phyloP scores from a whole-genome alignment of 345 rosid genomes.

The Passiflora organensis region DNA sequence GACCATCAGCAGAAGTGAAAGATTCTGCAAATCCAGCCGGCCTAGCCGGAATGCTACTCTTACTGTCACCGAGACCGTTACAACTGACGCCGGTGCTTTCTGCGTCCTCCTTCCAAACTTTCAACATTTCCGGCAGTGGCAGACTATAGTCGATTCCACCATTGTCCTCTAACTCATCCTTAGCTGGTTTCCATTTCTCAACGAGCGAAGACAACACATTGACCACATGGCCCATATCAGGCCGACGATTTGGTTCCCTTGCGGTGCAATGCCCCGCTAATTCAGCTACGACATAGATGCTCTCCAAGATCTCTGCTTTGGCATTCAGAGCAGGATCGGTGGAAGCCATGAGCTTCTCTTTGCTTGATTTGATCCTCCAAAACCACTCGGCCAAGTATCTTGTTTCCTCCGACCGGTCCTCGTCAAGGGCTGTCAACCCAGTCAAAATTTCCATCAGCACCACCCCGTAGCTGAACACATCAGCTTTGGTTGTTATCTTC shows the following conservation, averaged over 20 bases:
- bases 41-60: constrained; percentile 35
- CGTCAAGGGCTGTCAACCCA: constrained; percentile 55
- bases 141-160: constrained; percentile 30
- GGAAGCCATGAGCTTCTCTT: constrained; percentile 33
- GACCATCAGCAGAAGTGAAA: constrained; percentile 37
- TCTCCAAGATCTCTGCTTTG: constrained; percentile 30
- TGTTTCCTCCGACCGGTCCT: constrained; percentile 63
- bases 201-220: constrained; percentile 36
- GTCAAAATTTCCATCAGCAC: constrained; percentile 32
- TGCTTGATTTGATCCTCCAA: constrained; percentile 52
- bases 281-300: constrained; percentile 33
- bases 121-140: constrained; percentile 43
- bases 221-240: constrained; percentile 49
- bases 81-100: constrained; percentile 22
- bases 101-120: constrained; percentile 44
- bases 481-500: constrained; percentile 22
- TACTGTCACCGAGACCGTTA: constrained; percentile 27
- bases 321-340: constrained; percentile 31
- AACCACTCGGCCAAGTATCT: constrained; percentile 68
- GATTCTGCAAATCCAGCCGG: constrained; percentile 43
- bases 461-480: constrained; percentile 34
- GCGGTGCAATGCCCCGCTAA: constrained; percentile 50
- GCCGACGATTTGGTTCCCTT: constrained; percentile 44
- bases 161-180: constrained; percentile 18
- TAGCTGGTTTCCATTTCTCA: constrained; percentile 42